These are phyloP conservation scores for Fragilaria crotonensis DNA, from an alignment of 108 stramenopile species.

Conservation along the genomic window DNA sequence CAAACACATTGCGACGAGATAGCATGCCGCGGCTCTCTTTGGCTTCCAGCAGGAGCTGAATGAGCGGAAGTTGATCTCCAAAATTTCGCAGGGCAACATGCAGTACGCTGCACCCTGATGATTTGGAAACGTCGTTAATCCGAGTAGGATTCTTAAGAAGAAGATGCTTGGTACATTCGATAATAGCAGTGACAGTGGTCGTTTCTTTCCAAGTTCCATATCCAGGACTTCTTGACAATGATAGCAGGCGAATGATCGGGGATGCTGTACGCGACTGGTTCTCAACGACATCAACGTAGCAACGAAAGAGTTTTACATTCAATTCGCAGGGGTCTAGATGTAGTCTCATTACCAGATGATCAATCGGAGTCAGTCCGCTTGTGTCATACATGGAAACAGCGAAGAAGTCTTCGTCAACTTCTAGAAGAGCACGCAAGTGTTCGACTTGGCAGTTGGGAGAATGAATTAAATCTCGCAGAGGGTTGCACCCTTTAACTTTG, in stretches of 20 bases:
- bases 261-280: slow-evolving; percentile 5
- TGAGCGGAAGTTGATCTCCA: slow-evolving; percentile 22
- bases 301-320: slow-evolving; percentile 9
- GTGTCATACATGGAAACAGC: slow-evolving; percentile 7
- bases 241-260: slow-evolving; percentile 18
- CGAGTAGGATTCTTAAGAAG: slow-evolving; percentile 6
- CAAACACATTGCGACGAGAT: slow-evolving; percentile 14
- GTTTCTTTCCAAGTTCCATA: background rate
- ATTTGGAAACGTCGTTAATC: background rate
- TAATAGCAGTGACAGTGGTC: background rate
- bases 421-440: slow-evolving; percentile 7
- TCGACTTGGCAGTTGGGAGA: slow-evolving; percentile 10
- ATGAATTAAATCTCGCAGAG: slow-evolving; percentile 23
- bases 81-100: slow-evolving; percentile 34
- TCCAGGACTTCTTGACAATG: slow-evolving; percentile 3
- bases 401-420: background rate
- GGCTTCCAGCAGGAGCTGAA: slow-evolving; percentile 13
- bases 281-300: background rate
- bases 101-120: slow-evolving; percentile 26
- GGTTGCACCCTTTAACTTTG: slow-evolving; percentile 14
- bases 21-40: slow-evolving; percentile 8
- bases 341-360: slow-evolving; percentile 26
- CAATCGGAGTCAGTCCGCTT: slow-evolving; percentile 18
- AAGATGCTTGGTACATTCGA: slow-evolving; percentile 10
- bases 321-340: slow-evolving; percentile 11